Evolutionary conservation across 352 stramenopile genomes (phyloP), one percentile per base, ranked within the genome.

Genomic region (Globisporangium middletonii): DNA sequence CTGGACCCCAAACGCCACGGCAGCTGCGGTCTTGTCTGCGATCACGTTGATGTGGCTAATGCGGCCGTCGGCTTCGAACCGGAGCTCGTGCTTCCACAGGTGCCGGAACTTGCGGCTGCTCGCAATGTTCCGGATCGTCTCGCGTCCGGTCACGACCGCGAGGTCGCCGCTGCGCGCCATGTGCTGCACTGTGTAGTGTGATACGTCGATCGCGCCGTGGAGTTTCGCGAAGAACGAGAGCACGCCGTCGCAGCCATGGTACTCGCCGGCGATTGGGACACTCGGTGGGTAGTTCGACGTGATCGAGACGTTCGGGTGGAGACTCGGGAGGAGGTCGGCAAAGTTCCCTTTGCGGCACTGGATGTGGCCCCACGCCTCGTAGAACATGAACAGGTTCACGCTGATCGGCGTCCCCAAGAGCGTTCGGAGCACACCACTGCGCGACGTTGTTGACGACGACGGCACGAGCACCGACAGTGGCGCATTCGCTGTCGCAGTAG

Each of bases 31-130:
- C 57, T 91, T 86, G 64, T 94, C 84, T n/a, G 73, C 84, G 18
- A 92, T 71, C 68, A 94, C 87, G 62, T 92, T 89, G 64, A 94
- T 86, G 59, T 92, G 78, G 48, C 78, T 90, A 53, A 94, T 83
- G 30, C 82, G 78, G 11, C 84, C 84, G 57, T 92, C 82, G 23
- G 74, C 73, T 57, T 87, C 79, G 52, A 94, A 92, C 4, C 82
- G 81, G 30, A 94, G 66, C 57, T 90, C 82, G 60, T 94, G 84
- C 59, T 85, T 89, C 82, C 82, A 94, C 59, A 90, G 67, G 53
- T 94, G 84, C 18, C 82, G 75, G 66, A 92, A 94, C 48, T 83
- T 78, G 37, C 78, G 72, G 43, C 82, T 72, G 64, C 85, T 94
- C 41, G 65, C 46, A 15, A 64, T 64, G 71, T 84, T 94, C 47